A percentile compares a stretch with the other conserved stretches of the same genome.
These are phyloP conservation scores for Cryptosporidium xiaoi DNA, from an alignment of 169 alveolate genomes.

Conservation along the genomic window DNA sequence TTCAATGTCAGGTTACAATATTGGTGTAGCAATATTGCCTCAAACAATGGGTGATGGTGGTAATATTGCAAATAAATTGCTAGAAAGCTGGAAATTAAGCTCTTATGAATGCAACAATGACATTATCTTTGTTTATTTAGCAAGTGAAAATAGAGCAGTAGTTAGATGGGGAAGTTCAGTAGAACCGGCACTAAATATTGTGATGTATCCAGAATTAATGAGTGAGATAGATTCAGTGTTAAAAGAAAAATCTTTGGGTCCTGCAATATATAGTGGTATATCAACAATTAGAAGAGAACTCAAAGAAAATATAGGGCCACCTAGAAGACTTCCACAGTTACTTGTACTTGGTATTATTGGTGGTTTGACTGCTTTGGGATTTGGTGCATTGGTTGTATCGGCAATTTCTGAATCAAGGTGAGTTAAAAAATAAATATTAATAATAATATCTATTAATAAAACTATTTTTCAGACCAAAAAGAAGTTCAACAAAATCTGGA, in stretches of 20 bases:
- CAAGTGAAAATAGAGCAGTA: conserved; percentile 56
- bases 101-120: conserved; percentile 22
- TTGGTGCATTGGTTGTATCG: conserved; percentile 68
- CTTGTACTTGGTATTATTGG: conserved; percentile 61
- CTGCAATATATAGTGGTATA: conserved; percentile 47
- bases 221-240: conserved; percentile 64
- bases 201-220: conserved; percentile 68
- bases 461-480: conserved; percentile 20
- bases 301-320: conserved; percentile 72
- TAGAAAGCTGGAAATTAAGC: conserved; percentile 52
- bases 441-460: not conserved
- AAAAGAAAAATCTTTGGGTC: conserved; percentile 40
- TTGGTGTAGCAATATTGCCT: conserved; percentile 60
- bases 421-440: conserved; percentile 1
- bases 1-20: conserved; percentile 29
- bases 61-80: conserved; percentile 33
- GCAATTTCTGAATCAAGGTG: conserved; percentile 67
- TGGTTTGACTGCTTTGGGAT: conserved; percentile 66
- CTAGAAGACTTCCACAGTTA: conserved; percentile 68
- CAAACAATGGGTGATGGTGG: conserved; percentile 48
- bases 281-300: conserved; percentile 51
- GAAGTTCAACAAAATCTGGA: conserved; percentile 31
- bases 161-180: conserved; percentile 66
- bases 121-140: conserved; percentile 40
- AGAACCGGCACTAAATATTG: conserved; percentile 69